These are phyloP conservation scores for Leccinum sublutescens DNA, from an alignment of 768 basidiomycete species.

Conservation along the genomic window DNA sequence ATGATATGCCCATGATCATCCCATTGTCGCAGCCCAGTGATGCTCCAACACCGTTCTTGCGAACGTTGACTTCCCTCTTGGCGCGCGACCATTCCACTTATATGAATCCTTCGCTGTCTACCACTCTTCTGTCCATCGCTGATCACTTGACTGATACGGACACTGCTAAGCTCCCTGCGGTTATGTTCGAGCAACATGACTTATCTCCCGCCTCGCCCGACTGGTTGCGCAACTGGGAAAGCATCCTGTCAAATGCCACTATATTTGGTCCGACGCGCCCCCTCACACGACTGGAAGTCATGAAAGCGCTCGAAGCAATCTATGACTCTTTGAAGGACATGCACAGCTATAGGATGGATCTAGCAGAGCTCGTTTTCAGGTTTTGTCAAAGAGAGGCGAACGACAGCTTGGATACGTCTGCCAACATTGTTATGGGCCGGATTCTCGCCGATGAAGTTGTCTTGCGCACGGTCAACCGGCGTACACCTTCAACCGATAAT, in stretches of 20 bases:
- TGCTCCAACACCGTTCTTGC: conserved; percentile 60
- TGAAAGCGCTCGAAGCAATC: conserved; percentile 54
- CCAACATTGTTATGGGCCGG: conserved; percentile 45
- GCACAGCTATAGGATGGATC: conserved; percentile 54
- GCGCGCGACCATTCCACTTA: conserved; percentile 58
- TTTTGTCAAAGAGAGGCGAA: conserved; percentile 42
- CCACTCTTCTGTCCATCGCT: conserved; percentile 61
- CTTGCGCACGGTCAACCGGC: conserved; percentile 45
- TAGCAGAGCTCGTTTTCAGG: conserved; percentile 55
- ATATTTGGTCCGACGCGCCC: conserved; percentile 45
- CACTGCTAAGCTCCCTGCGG: conserved; percentile 56
- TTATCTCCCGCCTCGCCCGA: conserved; percentile 69
- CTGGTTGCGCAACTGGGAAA: conserved; percentile 70
- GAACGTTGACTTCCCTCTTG: conserved; percentile 59
- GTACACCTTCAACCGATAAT: conserved; percentile 13
- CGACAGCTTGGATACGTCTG: conserved; percentile 25
- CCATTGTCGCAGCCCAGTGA: conserved; percentile 54
- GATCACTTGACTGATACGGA: conserved; percentile 70
- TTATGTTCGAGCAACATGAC: conserved; percentile 67
- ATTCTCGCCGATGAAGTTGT: conserved; percentile 72
- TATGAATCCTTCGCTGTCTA: conserved; percentile 59
- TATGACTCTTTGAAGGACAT: conserved; percentile 72
- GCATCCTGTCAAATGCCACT: conserved; percentile 48
- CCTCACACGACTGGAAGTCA: conserved; percentile 52
- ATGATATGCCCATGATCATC: conserved; percentile 45